phyloP scores from a whole-genome alignment of 1,139 yeast genomes.

The Hansenula lynferdii region DNA sequence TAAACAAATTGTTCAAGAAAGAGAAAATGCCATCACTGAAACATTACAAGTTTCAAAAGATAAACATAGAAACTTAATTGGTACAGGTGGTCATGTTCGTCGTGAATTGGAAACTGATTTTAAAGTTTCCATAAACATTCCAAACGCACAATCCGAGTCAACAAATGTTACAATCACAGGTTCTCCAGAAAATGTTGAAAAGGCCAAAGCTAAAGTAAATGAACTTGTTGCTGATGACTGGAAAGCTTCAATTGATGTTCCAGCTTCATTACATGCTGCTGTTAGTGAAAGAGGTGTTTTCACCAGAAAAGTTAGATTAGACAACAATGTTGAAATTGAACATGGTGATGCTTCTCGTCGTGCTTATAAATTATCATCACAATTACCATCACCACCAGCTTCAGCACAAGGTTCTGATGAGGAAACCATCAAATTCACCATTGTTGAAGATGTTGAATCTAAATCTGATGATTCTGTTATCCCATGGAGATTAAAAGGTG shows the following conservation, averaged over 20 bases:
- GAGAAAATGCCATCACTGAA: conserved; percentile 58
- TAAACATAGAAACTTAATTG: conserved; percentile 74
- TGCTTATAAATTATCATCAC: conserved; percentile 46
- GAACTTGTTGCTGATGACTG: conserved; percentile 44
- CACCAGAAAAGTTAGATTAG: conserved; percentile 49
- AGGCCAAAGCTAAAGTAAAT: conserved; percentile 48
- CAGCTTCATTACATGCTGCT: conserved; percentile 52
- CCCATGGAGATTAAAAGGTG: conserved; percentile 58
- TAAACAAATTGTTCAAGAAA: conserved; percentile 56
- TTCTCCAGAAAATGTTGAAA: conserved; percentile 54
- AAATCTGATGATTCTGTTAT: conserved; percentile 35
- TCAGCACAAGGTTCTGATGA: conserved; percentile 43
- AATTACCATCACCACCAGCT: conserved; percentile 41
- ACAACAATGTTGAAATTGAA: conserved; percentile 55
- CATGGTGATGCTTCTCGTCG: conserved; percentile 49
- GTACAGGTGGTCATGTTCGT: conserved; percentile 76
- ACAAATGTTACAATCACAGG: conserved; percentile 44
- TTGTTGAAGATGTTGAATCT: conserved; percentile 25
- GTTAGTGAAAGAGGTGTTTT: conserved; percentile 69
- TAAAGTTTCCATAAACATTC: conserved; percentile 61
- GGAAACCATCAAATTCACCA: conserved; percentile 41
- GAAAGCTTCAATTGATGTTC: conserved; percentile 47
- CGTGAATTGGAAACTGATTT: conserved; percentile 69
- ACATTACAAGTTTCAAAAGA: conserved; percentile 63
- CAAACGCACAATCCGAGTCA: conserved; percentile 51